Evolutionary conservation across 371 early-diverging fungal genomes (phyloP).

Genomic region (Mucor plumbeus): DNA sequence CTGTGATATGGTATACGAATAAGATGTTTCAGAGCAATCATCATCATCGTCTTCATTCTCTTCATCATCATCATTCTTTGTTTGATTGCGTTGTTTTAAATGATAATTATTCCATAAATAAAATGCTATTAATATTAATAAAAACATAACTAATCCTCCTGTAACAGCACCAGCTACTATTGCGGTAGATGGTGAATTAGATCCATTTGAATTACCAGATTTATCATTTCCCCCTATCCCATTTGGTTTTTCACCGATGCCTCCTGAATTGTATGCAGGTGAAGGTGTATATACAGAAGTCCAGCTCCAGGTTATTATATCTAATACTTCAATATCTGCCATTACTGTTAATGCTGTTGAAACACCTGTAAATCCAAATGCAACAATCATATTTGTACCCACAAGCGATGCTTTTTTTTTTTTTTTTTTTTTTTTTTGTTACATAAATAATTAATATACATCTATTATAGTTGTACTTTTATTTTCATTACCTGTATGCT

Average conservation of each 20-base stretch:
- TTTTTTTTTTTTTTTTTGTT: not conserved
- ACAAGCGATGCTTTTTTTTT: conserved; percentile 40
- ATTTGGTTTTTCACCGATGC: not conserved
- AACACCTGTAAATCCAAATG: conserved; percentile 55
- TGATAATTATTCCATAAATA: conserved; percentile 41
- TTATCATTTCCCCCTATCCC: not conserved
- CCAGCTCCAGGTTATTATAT: conserved; percentile 53
- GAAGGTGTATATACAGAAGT: conserved; percentile 43
- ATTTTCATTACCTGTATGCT: conserved; percentile 52
- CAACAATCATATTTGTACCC: conserved; percentile 52
- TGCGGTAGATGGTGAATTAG: conserved; percentile 36
- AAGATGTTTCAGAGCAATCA: not conserved
- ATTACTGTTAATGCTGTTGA: conserved; percentile 46
- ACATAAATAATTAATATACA: not conserved
- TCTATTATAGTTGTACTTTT: not conserved
- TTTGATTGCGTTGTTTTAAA: conserved; percentile 4
- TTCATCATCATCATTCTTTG: not conserved
- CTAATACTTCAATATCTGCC: conserved; percentile 51
- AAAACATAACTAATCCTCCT: conserved; percentile 40
- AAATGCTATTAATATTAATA: conserved; percentile 39
- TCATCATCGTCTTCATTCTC: not conserved
- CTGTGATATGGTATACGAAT: not conserved
- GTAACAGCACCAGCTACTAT: conserved; percentile 52
- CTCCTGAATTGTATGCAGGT: conserved; percentile 10
- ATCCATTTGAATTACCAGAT: conserved; percentile 4